Evolutionary conservation across 2,329 filamentous ascomycete species (phyloP).

Genomic region (Pseudomassariella vexata): DNA sequence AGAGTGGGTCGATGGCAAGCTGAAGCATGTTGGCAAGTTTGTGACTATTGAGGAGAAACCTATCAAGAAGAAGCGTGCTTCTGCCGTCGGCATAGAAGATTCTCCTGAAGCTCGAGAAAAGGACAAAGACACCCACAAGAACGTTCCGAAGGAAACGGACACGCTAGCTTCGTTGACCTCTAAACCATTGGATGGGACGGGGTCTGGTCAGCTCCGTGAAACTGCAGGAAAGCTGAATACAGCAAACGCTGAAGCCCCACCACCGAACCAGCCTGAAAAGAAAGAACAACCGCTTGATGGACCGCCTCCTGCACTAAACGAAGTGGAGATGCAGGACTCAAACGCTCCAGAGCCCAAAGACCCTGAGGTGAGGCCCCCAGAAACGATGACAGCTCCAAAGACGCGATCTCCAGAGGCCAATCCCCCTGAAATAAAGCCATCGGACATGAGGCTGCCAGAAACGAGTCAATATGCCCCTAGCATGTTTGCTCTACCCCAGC

Average conservation of each 20-base stretch:
- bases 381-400: conserved; percentile 1
- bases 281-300: no score
- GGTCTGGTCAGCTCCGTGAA: no score
- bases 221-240: no score
- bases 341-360: neutral
- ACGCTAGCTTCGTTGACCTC: no score
- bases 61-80: conserved; percentile 43
- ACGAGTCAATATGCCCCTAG: conserved; percentile 24
- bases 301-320: neutral
- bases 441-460: conserved; percentile 20
- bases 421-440: conserved; percentile 13
- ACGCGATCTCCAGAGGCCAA: conserved; percentile 8
- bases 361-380: neutral
- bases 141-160: no score
- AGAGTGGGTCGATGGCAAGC: conserved; percentile 70
- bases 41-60: conserved; percentile 57
- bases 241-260: no score
- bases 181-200: no score
- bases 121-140: conserved; percentile 20
- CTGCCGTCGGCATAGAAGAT: conserved; percentile 16
- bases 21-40: conserved; percentile 64
- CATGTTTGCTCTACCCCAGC: conserved; percentile 24
- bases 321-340: no score
- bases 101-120: conserved; percentile 12
- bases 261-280: no score